phyloP scores from a whole-genome alignment of 768 basidiomycete genomes.

The Asterophora lycoperdoides region DNA sequence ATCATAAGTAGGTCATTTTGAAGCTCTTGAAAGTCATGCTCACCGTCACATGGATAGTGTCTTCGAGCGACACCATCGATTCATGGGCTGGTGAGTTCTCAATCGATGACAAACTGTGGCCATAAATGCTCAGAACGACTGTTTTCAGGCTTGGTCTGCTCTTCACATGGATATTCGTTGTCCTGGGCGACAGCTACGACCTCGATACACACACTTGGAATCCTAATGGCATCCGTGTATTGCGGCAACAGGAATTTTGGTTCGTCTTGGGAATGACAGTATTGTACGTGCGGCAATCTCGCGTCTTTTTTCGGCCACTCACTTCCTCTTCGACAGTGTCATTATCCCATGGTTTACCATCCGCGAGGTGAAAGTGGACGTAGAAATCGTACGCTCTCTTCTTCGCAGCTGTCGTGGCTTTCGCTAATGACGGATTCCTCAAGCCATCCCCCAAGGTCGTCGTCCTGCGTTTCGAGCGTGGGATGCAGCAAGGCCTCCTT shows the following conservation, averaged over 20 bases:
- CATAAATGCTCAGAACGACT: slow-evolving; percentile 5
- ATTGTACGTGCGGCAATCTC: slow-evolving; percentile 42
- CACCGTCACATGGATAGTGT: slow-evolving; percentile 38
- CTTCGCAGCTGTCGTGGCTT: not conserved
- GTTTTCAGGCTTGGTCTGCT: slow-evolving; percentile 41
- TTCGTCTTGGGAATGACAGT: slow-evolving; percentile 69
- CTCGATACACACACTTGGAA: slow-evolving; percentile 53
- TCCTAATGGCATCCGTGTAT: slow-evolving; percentile 49
- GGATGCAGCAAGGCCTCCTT: slow-evolving; percentile 82
- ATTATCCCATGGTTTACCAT: slow-evolving; percentile 75
- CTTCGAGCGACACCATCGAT: slow-evolving; percentile 80
- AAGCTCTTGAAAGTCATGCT: not conserved
- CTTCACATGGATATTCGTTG: slow-evolving; percentile 65
- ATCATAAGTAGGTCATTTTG: slow-evolving; percentile 61
- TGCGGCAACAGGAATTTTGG: slow-evolving; percentile 78
- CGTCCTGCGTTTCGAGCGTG: slow-evolving; percentile 73
- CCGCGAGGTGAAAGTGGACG: slow-evolving; percentile 69
- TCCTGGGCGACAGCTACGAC: slow-evolving; percentile 66
- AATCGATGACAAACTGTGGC: not conserved
- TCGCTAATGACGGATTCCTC: slow-evolving; percentile 7
- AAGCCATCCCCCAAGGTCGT: slow-evolving; percentile 82
- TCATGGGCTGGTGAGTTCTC: slow-evolving; percentile 66
- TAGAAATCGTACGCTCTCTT: slow-evolving; percentile 58
- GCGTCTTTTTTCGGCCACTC: slow-evolving; percentile 9
- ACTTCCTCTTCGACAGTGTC: slow-evolving; percentile 38